Evolutionary conservation across 768 basidiomycete genomes (phyloP), one percentile per base, ranked within the genome.

Genomic region (Coprinopsis cinerea): DNA sequence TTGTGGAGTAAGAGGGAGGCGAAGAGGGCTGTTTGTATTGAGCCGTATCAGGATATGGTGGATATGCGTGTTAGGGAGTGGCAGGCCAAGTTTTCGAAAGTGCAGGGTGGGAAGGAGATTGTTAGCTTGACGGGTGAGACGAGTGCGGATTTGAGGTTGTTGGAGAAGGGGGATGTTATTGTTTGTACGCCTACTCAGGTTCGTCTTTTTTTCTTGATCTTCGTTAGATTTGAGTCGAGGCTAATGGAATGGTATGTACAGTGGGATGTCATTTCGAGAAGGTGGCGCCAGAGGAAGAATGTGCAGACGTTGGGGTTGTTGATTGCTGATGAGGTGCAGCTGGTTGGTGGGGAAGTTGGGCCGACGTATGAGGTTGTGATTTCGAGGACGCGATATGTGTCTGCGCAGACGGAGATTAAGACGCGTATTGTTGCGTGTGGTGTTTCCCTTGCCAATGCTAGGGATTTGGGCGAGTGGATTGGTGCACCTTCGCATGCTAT

Each of bases 11-110:
- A 91, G 65, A 71, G 74, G 4, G 85, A 93, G 53, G 76, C 83
- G 39, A 78, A 79, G 17, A 75, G 93, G 15, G 94, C 94, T 0
- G 92, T 97, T 2, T 97, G 95, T 62, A 85, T 98, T 45, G 92
- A 94, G 65, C 96, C 96, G 0, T 96, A 89, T 64, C 93, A 93
- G 58, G 96, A 98, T 57, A 95, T 97, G 89, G 96, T 97, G 2
- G 92, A 98, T 49, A 76, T 82, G 56, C 79, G 94, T 2, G 89
- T 94, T 0, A 69, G 73, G 25, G 95, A 98, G 63, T 99, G 96
- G 96, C 75, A 74, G 44, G 72, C 72, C 49, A 97, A 93, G 68
- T 97, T 98, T 53, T 72, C 79, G 14, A 61, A 73, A 11, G 64
- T 97, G 0, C 91, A 94, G 59, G 92, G 89, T 9, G 90, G 92